These are phyloP conservation scores for Whalleya microplaca DNA, from an alignment of 2,329 filamentous ascomycete species.

Conservation along the genomic window DNA sequence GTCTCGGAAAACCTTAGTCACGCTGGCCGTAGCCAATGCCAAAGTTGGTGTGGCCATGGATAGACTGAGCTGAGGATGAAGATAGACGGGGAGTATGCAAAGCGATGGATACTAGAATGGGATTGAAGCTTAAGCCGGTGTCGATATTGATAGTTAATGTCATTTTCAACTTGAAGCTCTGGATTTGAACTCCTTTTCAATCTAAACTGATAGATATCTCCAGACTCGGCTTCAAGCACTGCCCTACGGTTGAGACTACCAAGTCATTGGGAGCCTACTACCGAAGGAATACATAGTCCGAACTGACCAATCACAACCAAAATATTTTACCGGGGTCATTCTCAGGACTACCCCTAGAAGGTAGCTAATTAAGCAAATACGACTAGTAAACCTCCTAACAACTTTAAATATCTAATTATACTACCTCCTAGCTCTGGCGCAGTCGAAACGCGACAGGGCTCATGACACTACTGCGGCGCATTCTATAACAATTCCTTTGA, in stretches of 20 bases:
- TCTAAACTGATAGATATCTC: not conserved
- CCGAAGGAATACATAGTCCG: conserved; percentile 11
- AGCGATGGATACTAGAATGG: not conserved
- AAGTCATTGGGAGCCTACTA: conserved; percentile 2
- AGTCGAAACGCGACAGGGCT: not conserved
- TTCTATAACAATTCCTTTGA: not conserved
- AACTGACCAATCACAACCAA: conserved; percentile 11
- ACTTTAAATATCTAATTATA: not conserved
- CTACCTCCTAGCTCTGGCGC: not conserved
- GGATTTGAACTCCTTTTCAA: not conserved
- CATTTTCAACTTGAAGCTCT: not conserved
- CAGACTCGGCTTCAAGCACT: not conserved
- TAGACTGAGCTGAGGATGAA: not conserved
- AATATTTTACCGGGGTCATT: not conserved
- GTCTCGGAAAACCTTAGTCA: conserved; percentile 1
- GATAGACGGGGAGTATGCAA: not conserved
- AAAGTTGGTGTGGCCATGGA: conserved; percentile 10
- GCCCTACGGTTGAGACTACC: not conserved
- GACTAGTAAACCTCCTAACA: not conserved
- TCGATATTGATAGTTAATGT: not conserved
- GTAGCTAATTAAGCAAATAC: not conserved
- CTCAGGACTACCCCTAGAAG: conserved; percentile 4
- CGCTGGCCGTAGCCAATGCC: not conserved
- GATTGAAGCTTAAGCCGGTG: not conserved
- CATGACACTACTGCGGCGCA: not conserved